These are phyloP conservation scores for Chloromonas sp. DNA, from an alignment of 163 green algal genomes.

Conservation along the genomic window DNA sequence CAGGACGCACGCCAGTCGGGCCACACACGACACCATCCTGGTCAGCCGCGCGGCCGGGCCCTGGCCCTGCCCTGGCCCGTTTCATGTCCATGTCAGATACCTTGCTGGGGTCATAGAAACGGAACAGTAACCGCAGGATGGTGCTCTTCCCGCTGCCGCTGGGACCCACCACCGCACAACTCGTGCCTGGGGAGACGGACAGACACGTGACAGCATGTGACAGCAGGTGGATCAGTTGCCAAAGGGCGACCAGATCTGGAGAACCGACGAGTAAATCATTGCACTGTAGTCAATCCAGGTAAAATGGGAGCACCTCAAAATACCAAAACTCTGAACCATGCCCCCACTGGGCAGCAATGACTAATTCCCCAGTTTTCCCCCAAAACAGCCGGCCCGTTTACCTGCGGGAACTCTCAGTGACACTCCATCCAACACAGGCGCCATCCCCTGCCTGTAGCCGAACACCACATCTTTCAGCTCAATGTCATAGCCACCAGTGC, in stretches of 20 bases:
- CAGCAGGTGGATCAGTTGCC: background rate
- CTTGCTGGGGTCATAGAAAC: constrained; percentile 15
- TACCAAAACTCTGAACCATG: no score
- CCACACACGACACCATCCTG: no score
- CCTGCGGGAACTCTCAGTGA: background rate
- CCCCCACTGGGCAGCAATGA: no score
- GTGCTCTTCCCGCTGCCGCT: constrained; percentile 75
- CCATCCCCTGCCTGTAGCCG: constrained; percentile 61
- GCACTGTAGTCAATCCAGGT: no score
- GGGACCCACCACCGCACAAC: constrained; percentile 84
- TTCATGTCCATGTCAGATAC: background rate
- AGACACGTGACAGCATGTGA: background rate
- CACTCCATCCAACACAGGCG: constrained; percentile 35
- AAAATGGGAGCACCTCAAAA: background rate
- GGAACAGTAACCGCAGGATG: constrained; percentile 39
- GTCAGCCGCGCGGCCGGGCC: no score
- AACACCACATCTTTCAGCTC: constrained; percentile 68
- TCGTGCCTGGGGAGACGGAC: constrained; percentile 61
- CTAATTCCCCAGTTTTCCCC: no score
- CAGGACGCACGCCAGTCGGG: no score
- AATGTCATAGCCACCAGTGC: constrained; percentile 22
- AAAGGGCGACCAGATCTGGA: no score
- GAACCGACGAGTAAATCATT: no score
- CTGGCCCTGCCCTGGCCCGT: no score
- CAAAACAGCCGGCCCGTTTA: background rate